Conservation (phyloP, 768 basidiomycete genomes). For the Pleurotus pulmonarius region DNA sequence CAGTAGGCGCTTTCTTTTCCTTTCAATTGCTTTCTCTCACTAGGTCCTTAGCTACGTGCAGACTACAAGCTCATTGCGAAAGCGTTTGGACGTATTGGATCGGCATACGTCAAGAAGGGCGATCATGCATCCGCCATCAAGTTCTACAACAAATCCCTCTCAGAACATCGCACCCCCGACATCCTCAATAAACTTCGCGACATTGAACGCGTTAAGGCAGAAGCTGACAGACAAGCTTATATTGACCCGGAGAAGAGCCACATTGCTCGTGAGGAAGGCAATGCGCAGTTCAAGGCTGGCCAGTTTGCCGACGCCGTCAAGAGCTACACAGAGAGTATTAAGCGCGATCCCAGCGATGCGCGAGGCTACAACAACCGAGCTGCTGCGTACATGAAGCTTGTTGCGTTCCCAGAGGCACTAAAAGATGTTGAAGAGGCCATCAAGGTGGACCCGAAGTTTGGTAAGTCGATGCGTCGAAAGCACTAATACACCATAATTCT, state of each 20-base stretch:
- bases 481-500: background rate
- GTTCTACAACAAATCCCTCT: constrained; percentile 89
- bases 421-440: constrained; percentile 96
- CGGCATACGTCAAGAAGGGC: constrained; percentile 76
- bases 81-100: constrained; percentile 86
- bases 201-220: constrained; percentile 72
- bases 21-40: background rate
- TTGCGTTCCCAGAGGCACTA: constrained; percentile 90
- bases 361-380: constrained; percentile 97
- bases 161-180: constrained; percentile 95
- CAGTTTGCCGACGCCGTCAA: constrained; percentile 92
- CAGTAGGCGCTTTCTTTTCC: constrained; percentile 32
- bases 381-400: constrained; percentile 94
- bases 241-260: constrained; percentile 83
- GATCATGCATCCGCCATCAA: constrained; percentile 80
- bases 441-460: constrained; percentile 82
- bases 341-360: constrained; percentile 87
- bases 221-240: constrained; percentile 79
- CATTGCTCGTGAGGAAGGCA: constrained; percentile 87
- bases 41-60: constrained; percentile 58
- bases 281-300: constrained; percentile 85
- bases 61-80: constrained; percentile 97
- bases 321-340: constrained; percentile 93
- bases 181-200: constrained; percentile 88
- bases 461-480: constrained; percentile 33